A percentile compares a stretch with the other conserved stretches of the same genome.
These are phyloP conservation scores for Nicotiana otophora DNA, from an alignment of 257 asterid genomes.

Conservation along the genomic window DNA sequence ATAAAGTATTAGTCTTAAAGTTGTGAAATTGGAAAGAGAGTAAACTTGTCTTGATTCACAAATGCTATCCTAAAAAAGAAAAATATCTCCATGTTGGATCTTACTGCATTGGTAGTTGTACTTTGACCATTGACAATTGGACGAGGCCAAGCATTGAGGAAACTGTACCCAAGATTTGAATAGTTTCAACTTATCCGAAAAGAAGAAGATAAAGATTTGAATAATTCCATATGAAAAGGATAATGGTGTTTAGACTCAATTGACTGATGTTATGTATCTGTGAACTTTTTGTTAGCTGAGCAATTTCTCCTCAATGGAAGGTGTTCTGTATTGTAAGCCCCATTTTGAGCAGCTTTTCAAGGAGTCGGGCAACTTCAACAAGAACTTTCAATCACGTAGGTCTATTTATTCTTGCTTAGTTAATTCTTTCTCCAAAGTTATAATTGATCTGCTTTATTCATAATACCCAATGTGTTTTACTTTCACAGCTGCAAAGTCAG, in stretches of 20 bases:
- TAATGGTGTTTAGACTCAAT: neutral
- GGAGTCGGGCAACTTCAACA: constrained; percentile 80
- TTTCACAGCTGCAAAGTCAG: constrained; percentile 83
- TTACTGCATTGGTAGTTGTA: neutral
- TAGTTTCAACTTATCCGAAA: neutral
- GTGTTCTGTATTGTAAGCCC: constrained; percentile 92
- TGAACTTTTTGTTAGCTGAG: constrained; percentile 48
- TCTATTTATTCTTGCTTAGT: neutral
- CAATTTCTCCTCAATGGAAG: constrained; percentile 93
- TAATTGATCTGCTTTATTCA: neutral
- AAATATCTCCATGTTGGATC: neutral
- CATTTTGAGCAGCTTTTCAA: constrained; percentile 91
- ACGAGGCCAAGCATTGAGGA: neutral
- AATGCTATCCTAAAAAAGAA: neutral
- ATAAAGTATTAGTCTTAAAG: neutral
- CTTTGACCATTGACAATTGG: neutral
- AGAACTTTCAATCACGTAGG: constrained; percentile 88
- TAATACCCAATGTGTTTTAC: constrained; percentile 6
- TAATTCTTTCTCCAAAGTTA: neutral
- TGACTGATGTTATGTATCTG: neutral
- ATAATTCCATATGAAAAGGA: neutral
- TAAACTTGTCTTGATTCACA: neutral
- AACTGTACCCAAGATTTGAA: neutral
- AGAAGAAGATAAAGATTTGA: too few species aligned
- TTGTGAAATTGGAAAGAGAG: neutral